phyloP scores from a whole-genome alignment of 768 basidiomycete species.

The Kwoniella dejecticola region DNA sequence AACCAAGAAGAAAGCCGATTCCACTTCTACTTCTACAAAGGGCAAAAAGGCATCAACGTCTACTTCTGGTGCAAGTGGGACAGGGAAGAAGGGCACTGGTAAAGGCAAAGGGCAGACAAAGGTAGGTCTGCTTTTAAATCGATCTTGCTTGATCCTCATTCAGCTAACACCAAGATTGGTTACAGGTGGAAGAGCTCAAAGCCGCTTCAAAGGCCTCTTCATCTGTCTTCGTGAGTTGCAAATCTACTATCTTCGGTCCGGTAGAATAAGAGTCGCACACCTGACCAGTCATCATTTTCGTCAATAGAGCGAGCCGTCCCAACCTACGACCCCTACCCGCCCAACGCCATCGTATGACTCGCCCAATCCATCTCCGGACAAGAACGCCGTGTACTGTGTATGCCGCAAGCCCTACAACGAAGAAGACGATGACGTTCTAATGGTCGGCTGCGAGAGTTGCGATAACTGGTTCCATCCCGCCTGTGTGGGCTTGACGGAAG shows the following conservation, averaged over 20 bases:
- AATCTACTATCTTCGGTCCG: neutral
- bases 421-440: slow-evolving; percentile 44
- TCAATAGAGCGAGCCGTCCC: neutral
- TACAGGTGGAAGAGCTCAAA: slow-evolving; percentile 30
- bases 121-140: slow-evolving; percentile 1
- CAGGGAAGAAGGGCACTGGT: slow-evolving; percentile 14
- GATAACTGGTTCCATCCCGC: slow-evolving; percentile 51
- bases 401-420: slow-evolving; percentile 43
- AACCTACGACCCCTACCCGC: slow-evolving; percentile 11
- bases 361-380: slow-evolving; percentile 9
- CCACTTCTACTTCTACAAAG: neutral
- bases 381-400: slow-evolving; percentile 40
- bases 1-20: slow-evolving; percentile 5
- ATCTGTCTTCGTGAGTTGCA: slow-evolving; percentile 15
- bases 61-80: neutral
- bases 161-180: neutral
- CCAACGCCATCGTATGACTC: slow-evolving; percentile 3
- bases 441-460: slow-evolving; percentile 53
- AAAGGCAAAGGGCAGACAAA: slow-evolving; percentile 23
- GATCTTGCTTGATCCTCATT: neutral
- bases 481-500: slow-evolving; percentile 41
- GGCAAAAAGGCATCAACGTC: slow-evolving; percentile 9
- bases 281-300: neutral
- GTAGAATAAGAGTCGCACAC: neutral
- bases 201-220: slow-evolving; percentile 8